phyloP scores from a whole-genome alignment of 1,284 basidiomycete species.

The Ganoderma resinaceum region DNA sequence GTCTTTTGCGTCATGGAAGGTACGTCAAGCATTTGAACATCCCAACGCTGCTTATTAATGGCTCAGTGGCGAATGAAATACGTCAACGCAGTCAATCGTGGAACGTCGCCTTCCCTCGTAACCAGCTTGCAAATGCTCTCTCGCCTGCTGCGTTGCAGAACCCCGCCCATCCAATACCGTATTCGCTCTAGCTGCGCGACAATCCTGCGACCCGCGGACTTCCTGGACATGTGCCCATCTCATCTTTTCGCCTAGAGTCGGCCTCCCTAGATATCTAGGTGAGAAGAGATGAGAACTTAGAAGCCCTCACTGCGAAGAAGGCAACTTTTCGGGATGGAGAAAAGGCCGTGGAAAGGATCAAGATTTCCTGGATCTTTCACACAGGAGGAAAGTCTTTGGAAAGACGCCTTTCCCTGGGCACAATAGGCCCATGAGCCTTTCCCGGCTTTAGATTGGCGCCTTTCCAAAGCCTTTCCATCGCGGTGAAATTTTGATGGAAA shows the following conservation, averaged over 20 bases:
- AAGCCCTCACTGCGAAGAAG: too few species aligned
- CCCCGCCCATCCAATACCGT: background rate
- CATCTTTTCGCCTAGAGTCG: background rate
- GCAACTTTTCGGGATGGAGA: too few species aligned
- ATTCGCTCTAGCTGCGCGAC: background rate
- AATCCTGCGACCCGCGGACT: background rate
- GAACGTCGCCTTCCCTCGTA: background rate
- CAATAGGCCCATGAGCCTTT: too few species aligned
- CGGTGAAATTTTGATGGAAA: too few species aligned
- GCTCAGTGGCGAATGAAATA: background rate
- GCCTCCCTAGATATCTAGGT: background rate
- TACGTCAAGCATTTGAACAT: background rate
- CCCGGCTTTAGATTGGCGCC: too few species aligned
- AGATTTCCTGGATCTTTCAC: too few species aligned
- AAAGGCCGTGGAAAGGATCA: too few species aligned
- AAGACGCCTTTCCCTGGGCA: too few species aligned
- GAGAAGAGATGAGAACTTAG: too few species aligned
- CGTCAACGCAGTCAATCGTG: background rate
- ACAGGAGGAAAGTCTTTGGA: too few species aligned
- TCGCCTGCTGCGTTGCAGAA: background rate
- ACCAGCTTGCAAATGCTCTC: background rate
- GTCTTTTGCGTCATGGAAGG: background rate
- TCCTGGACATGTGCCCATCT: background rate
- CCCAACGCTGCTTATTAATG: background rate
- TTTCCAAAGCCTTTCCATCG: too few species aligned